Base-by-base conservation (phyloP, 495 filamentous ascomycete genomes). In the Jackrogersella multiformis region DNA sequence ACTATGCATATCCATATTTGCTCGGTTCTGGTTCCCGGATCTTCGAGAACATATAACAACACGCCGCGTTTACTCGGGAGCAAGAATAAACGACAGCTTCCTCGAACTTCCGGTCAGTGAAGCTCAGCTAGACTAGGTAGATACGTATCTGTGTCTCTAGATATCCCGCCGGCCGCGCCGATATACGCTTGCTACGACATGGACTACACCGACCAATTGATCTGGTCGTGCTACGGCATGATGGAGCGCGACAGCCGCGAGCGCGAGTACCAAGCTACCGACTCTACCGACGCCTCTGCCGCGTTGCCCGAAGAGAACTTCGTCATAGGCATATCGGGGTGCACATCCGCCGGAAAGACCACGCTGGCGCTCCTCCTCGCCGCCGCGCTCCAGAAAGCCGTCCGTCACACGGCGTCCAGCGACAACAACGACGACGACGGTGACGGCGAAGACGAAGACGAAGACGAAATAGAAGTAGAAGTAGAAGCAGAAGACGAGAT, bases 351-450 rank as follows among this genome's bases (percentile, higher is more conserved):
- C 30, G 58, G 48, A 0, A 62, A 62, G 38, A 62, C 58, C 24
- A 60, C 56, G 0, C 56, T 60, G 2, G 30, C 56, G 2, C 41
- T 60, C 20, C 42, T 60, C 56, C 56, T 60, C 15, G 58, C 53
- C 23, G 20, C 28, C n/a, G 28, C 45, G 13, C 16, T 53, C 3
- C 35, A 30, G 21, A 18, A 45, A 44, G 35, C 36, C 9, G n/a
- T 62, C 30, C 36, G 36, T 9, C 36, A 26, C n/a, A n/a, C 18
- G 1, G 16, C 18, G 2, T 21, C 45, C 23, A 9, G 1, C 23
- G 35, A 38, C 15, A 7, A 12, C 4, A 15, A 61, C 13, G 26
- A 32, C 26, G n/a, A 16, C 45, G 6, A 13, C 45, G 45, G 32
- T 7, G 26, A 30, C 26, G 26, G 7, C 26, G 4, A 7, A 30